A percentile compares a stretch with the other conserved stretches of the same genome.
These are phyloP conservation scores for Saprolegnia diclina DNA, from an alignment of 352 stramenopile species.

Conservation along the genomic window DNA sequence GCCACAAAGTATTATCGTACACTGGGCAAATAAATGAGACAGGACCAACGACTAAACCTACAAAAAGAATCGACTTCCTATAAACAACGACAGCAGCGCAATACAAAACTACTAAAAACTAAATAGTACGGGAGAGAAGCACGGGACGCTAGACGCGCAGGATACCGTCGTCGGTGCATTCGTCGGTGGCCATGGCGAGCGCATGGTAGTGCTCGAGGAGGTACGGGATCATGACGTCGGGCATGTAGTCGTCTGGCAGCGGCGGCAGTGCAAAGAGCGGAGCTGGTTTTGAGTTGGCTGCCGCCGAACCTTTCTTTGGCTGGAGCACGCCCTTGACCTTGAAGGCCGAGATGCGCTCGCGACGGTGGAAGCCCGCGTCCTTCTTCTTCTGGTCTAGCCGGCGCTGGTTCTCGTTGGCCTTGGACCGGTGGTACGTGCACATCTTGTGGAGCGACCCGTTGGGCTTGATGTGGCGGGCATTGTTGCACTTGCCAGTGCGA, in stretches of 20 bases:
- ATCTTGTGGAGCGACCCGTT: slow-evolving; percentile 25
- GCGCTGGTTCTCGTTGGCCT: slow-evolving; percentile 26
- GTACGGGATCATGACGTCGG: slow-evolving; percentile 28
- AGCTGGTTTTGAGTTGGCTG: too few relatives aligned
- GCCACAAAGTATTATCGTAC: too few relatives aligned
- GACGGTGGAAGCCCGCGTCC: slow-evolving; percentile 25
- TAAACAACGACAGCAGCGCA: too few relatives aligned
- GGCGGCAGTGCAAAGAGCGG: not conserved
- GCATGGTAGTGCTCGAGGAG: slow-evolving; percentile 23
- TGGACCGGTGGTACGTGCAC: slow-evolving; percentile 25
- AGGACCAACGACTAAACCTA: too few relatives aligned
- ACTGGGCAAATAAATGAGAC: too few relatives aligned
- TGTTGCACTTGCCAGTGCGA: slow-evolving; percentile 25
- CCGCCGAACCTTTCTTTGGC: not conserved
- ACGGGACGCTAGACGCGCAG: not conserved
- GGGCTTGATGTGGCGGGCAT: slow-evolving; percentile 14
- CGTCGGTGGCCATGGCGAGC: not conserved
- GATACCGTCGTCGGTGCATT: not conserved
- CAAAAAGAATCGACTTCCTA: too few relatives aligned
- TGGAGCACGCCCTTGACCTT: slow-evolving; percentile 28
- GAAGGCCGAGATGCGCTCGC: slow-evolving; percentile 23
- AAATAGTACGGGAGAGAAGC: too few relatives aligned
- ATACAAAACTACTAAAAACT: too few relatives aligned
- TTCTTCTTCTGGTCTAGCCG: slow-evolving; percentile 27
- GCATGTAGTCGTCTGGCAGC: slow-evolving; percentile 21